Conservation (phyloP, 164 flowering plant species). For the Pachysandra terminalis region DNA sequence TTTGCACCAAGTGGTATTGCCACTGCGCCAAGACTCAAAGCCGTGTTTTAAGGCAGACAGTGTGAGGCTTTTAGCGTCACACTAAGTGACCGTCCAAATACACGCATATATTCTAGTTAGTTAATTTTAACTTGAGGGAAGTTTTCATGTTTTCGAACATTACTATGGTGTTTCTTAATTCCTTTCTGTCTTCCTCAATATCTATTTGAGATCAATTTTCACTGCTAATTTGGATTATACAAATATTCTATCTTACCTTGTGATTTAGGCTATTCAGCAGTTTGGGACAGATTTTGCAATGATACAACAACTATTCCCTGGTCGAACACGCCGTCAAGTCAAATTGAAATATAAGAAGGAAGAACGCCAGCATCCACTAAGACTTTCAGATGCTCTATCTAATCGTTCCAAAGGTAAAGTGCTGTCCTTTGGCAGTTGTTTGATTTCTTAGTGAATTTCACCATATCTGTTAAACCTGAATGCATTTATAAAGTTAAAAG, state of each 20-base stretch:
- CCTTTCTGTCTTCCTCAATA: not conserved
- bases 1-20: too few species aligned
- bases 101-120: too few species aligned
- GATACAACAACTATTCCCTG: slow-evolving; percentile 84
- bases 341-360: slow-evolving; percentile 78
- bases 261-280: slow-evolving; percentile 48
- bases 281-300: slow-evolving; percentile 76
- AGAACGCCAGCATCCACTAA: slow-evolving; percentile 67
- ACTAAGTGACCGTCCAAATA: too few species aligned
- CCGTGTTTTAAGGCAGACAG: too few species aligned
- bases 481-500: too few species aligned
- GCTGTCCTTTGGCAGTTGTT: slow-evolving; percentile 1
- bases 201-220: not conserved
- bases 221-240: too few species aligned
- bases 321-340: slow-evolving; percentile 61
- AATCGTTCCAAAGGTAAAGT: slow-evolving; percentile 58
- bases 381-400: slow-evolving; percentile 59
- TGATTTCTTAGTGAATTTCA: too few species aligned
- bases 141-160: not conserved
- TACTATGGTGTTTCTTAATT: not conserved
- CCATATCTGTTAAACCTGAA: too few species aligned
- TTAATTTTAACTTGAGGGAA: not conserved
- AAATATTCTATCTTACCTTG: not conserved
- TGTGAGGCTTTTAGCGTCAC: too few species aligned
- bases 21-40: too few species aligned